Evolutionary conservation across 345 rosid genomes (phyloP).

Genomic region (Arabidopsis thaliana): DNA sequence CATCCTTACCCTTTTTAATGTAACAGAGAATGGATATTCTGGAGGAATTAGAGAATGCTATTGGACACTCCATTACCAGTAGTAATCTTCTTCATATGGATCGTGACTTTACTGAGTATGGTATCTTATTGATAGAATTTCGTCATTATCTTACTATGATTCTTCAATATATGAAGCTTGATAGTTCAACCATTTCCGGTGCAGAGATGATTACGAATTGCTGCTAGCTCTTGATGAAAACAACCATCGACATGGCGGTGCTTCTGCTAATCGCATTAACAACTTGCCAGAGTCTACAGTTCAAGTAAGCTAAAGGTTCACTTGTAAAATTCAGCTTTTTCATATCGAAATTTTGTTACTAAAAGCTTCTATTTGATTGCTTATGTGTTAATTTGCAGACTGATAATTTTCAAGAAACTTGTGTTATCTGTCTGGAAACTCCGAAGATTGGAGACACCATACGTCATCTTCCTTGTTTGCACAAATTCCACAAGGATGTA

Average conservation of each 20-base stretch:
- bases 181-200: conserved; percentile 4
- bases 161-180: conserved; percentile 2
- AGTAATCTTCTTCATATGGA: conserved; percentile 58
- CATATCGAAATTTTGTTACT: not conserved
- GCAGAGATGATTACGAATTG: conserved; percentile 94
- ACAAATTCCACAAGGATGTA: conserved; percentile 97
- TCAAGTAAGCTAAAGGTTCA: conserved; percentile 49
- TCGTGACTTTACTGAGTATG: conserved; percentile 90
- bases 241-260: conserved; percentile 61
- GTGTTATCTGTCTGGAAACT: conserved; percentile 84
- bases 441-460: conserved; percentile 79
- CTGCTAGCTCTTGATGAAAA: conserved; percentile 89
- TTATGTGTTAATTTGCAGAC: conserved; percentile 50
- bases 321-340: not conserved
- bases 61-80: conserved; percentile 54
- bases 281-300: conserved; percentile 80
- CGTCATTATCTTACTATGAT: not conserved
- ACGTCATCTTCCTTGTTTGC: conserved; percentile 96
- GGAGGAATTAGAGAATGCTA: conserved; percentile 73
- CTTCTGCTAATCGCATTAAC: conserved; percentile 68
- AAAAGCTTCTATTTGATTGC: conserved; percentile 17
- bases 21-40: conserved; percentile 77
- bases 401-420: conserved; percentile 67
- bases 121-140: conserved; percentile 9
- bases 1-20: conserved; percentile 5